These are phyloP conservation scores for Cydonia oblonga DNA, from an alignment of 331 rosid genomes.

Conservation along the genomic window DNA sequence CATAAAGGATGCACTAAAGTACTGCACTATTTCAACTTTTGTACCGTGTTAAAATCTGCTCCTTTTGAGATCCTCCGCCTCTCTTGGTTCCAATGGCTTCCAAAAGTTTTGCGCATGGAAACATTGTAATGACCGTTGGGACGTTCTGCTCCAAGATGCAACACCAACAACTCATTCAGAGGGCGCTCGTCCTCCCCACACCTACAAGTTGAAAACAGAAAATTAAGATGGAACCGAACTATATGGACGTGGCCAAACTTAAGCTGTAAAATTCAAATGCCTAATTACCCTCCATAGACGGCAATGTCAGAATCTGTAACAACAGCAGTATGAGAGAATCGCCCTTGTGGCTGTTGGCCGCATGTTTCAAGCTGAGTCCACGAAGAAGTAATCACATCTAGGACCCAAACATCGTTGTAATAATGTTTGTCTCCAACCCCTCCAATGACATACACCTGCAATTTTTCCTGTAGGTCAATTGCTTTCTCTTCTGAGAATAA, in stretches of 20 bases:
- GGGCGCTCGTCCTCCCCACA: constrained; percentile 98
- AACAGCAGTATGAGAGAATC: constrained; percentile 91
- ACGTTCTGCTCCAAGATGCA: constrained; percentile 71
- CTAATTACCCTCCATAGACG: constrained; percentile 77
- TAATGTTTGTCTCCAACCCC: constrained; percentile 90
- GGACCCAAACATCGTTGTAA: constrained; percentile 77
- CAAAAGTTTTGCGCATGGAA: constrained; percentile 66
- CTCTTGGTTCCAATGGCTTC: constrained; percentile 58
- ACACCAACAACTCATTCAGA: constrained; percentile 61
- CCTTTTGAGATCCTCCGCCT: constrained; percentile 26
- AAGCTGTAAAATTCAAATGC: no score
- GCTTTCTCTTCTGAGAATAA: neutral
- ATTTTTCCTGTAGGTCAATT: neutral
- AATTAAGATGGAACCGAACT: neutral
- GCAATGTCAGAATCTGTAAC: constrained; percentile 56
- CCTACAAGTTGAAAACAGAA: constrained; percentile 26
- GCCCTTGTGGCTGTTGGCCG: constrained; percentile 79
- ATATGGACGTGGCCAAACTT: neutral
- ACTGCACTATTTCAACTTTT: neutral
- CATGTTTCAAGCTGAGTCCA: constrained; percentile 65
- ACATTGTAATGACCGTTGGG: constrained; percentile 46
- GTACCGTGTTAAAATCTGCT: constrained; percentile 38
- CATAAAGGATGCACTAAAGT: neutral
- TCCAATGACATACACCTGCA: constrained; percentile 73
- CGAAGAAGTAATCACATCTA: constrained; percentile 58